Evolutionary conservation across 495 filamentous ascomycete genomes (phyloP).

Genomic region (Annulohypoxylon maeteangense): DNA sequence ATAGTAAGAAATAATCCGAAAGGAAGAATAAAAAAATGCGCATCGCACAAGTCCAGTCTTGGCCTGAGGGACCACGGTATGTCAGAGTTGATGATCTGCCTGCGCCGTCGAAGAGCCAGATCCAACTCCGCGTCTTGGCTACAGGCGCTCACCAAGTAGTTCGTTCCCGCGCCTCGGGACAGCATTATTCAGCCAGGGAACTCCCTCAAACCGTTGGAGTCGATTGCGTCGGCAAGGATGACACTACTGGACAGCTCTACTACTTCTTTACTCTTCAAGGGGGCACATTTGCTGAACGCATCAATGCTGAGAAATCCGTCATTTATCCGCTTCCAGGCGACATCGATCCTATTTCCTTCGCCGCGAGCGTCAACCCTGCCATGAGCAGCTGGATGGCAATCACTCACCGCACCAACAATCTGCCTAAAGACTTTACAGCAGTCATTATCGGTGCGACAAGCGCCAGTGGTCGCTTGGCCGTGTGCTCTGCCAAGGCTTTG

Average conservation of each 20-base stretch:
- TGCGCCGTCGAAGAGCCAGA: slow-evolving; percentile 37
- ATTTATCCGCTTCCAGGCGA: slow-evolving; percentile 47
- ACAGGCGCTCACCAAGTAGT: slow-evolving; percentile 57
- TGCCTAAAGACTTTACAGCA: slow-evolving; percentile 50
- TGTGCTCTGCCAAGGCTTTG: slow-evolving; percentile 49
- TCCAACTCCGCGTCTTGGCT: slow-evolving; percentile 51
- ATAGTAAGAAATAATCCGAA: neutral
- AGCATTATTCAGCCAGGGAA: slow-evolving; percentile 51
- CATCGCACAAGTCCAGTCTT: slow-evolving; percentile 40
- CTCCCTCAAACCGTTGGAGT: slow-evolving; percentile 54
- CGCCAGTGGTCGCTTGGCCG: slow-evolving; percentile 53
- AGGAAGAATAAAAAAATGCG: slow-evolving; percentile 27
- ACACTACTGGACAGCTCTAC: slow-evolving; percentile 49
- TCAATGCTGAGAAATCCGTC: slow-evolving; percentile 49
- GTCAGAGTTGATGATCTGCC: slow-evolving; percentile 38
- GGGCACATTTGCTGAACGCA: slow-evolving; percentile 50
- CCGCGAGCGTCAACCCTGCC: slow-evolving; percentile 58
- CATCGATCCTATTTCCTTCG: slow-evolving; percentile 54
- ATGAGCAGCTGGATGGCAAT: slow-evolving; percentile 60
- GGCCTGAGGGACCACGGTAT: slow-evolving; percentile 41
- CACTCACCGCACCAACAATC: slow-evolving; percentile 46
- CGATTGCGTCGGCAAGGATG: slow-evolving; percentile 52
- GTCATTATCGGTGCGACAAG: slow-evolving; percentile 59
- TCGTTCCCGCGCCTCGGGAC: slow-evolving; percentile 54
- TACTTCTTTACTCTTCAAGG: slow-evolving; percentile 52